Evolutionary conservation across 2,329 filamentous ascomycete species (phyloP).

Genomic region (Phialophora tarda): DNA sequence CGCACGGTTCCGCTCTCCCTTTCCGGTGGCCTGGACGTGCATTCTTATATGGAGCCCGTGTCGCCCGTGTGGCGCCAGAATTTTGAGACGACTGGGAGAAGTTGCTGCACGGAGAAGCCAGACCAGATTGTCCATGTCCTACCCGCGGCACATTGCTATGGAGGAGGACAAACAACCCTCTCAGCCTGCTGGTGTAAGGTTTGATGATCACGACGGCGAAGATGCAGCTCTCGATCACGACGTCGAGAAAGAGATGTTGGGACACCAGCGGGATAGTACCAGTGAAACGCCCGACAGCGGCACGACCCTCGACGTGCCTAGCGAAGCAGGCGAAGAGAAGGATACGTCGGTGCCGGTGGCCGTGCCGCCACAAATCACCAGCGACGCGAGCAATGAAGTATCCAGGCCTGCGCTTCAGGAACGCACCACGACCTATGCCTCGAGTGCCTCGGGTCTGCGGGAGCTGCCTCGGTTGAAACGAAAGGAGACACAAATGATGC

Average conservation of each 20-base stretch:
- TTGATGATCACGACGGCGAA: neutral
- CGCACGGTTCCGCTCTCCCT: neutral
- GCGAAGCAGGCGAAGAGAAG: neutral
- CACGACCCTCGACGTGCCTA: constrained; percentile 1
- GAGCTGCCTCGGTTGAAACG: constrained; percentile 25
- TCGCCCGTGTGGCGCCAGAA: neutral
- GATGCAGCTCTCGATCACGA: neutral
- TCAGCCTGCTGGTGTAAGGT: neutral
- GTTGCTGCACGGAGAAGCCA: neutral
- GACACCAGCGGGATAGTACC: neutral
- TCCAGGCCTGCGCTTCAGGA: constrained; percentile 2
- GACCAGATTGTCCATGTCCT: neutral
- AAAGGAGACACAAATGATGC: constrained; percentile 29
- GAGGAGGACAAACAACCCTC: neutral
- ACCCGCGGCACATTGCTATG: neutral
- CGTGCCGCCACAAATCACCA: neutral
- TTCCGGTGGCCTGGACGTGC: neutral
- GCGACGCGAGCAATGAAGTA: neutral
- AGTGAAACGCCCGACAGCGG: constrained; percentile 13
- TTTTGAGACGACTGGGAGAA: neutral
- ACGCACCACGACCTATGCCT: constrained; percentile 8
- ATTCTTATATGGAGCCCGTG: constrained; percentile 6
- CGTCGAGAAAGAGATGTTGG: constrained; percentile 2
- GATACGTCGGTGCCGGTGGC: neutral
- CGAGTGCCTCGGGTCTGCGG: constrained; percentile 5